A percentile compares a stretch with the other conserved stretches of the same genome.
Evolutionary conservation across 495 filamentous ascomycete species (phyloP).

Genomic region (Daldinia childiae): DNA sequence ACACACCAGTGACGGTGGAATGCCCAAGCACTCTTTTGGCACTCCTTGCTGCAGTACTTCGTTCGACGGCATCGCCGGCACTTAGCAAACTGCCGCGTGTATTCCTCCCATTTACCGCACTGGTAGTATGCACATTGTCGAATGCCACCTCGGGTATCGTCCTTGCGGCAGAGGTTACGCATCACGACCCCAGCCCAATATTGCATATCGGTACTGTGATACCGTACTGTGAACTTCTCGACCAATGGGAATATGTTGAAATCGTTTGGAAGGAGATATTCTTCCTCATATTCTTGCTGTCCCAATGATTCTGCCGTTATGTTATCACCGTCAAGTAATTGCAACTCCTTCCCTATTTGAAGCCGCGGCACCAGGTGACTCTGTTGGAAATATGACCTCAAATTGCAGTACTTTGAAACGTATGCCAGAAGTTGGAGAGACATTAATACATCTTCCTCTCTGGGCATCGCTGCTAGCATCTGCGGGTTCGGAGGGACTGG

Average conservation of each 20-base stretch:
- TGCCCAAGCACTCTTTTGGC: slow-evolving; percentile 98
- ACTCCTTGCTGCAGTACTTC: slow-evolving; percentile 99
- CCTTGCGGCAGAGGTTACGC: slow-evolving; percentile 97
- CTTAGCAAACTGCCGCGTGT: slow-evolving; percentile 94
- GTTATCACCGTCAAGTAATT: slow-evolving; percentile 74
- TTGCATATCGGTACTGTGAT: slow-evolving; percentile 96
- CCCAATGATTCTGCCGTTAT: slow-evolving; percentile 48
- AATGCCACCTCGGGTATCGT: slow-evolving; percentile 92
- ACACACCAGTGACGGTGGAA: slow-evolving; percentile 98
- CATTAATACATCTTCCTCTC: slow-evolving; percentile 97
- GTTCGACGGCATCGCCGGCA: slow-evolving; percentile 95
- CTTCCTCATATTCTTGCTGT: slow-evolving; percentile 77
- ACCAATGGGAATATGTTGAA: slow-evolving; percentile 98
- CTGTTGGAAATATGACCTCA: slow-evolving; percentile 92
- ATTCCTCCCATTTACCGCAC: slow-evolving; percentile 98
- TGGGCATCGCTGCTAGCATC: slow-evolving; percentile 85
- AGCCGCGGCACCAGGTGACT: slow-evolving; percentile 93
- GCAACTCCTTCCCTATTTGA: slow-evolving; percentile 85
- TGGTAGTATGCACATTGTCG: slow-evolving; percentile 97
- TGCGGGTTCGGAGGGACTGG: slow-evolving; percentile 70
- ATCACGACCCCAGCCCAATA: slow-evolving; percentile 99
- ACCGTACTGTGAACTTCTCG: slow-evolving; percentile 95
- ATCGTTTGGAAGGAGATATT: slow-evolving; percentile 91
- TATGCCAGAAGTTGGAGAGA: slow-evolving; percentile 97
- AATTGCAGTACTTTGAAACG: slow-evolving; percentile 97